Evolutionary conservation across 768 basidiomycete genomes (phyloP), one percentile per base, ranked within the genome.

Genomic region (Mrakia gelida): DNA sequence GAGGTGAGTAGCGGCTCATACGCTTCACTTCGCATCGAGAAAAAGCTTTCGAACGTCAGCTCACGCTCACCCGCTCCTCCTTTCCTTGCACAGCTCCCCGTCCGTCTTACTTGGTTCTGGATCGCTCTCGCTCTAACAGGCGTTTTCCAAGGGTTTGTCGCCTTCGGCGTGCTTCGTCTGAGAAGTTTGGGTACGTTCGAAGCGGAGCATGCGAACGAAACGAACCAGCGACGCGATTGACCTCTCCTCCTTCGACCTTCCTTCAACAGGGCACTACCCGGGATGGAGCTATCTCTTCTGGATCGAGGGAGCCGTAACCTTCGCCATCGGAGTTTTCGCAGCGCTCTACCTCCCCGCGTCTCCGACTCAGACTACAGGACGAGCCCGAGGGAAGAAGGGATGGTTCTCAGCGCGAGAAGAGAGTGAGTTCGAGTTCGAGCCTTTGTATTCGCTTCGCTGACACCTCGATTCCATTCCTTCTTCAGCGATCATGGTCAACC

Each of bases 361-460:
- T 16, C 90, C 91, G 0, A 90, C 89, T 0, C 88, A 90, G 82
- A 91, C 90, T 1, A 89, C 87, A 76, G 84, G 87, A 0, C 89
- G 88, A 87, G 88, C 86, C 80, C 83, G 89, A 59, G 89, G 89
- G 0, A 87, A 90, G 28, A 81, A 80, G n/a, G 89, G 89, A 4
- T 91, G 90, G 90, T 91, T 90, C 82, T 87, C 82, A 15, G 89
- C 90, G 88, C 80, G 90, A 87, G 90, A 91, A 81, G 90, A 90
- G 81, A 83, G 85, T 43, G 90, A 91, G 52, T 54, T 54, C 52
- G 23, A 16, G 16, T 54, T 11, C 52, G 4, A 15, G 13, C 52
- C 52, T 54, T 23, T 15, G 16, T 16, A 4, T 54, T 11, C 3
- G 16, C 3, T 15, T 54, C 52, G 52, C 52, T 54, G 52, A 54